phyloP scores from a whole-genome alignment of 75 land plant species.

The Cupressus sempervirens region DNA sequence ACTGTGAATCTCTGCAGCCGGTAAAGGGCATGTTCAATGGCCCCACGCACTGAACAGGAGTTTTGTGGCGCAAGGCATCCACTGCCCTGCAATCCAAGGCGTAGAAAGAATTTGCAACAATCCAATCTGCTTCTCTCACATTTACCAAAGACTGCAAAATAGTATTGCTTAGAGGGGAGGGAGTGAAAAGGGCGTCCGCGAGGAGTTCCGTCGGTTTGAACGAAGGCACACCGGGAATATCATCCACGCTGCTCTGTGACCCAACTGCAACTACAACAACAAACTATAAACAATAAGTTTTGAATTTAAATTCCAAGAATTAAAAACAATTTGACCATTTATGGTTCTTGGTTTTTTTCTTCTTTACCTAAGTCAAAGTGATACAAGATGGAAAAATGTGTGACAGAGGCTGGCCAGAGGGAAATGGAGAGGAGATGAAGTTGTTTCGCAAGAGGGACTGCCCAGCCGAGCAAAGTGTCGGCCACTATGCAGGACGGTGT shows the following conservation, averaged over 20 bases:
- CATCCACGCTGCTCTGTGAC: background rate
- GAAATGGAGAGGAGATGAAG: conserved; percentile 12
- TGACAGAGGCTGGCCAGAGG: conserved; percentile 33
- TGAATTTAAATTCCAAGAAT: background rate
- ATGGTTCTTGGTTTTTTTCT: background rate
- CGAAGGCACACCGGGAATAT: conserved; percentile 19
- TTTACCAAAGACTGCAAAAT: conserved; percentile 9
- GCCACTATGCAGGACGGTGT: conserved; percentile 28
- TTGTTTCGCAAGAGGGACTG: conserved; percentile 20
- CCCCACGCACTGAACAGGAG: conserved; percentile 13
- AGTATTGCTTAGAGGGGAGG: background rate
- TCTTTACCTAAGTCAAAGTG: background rate
- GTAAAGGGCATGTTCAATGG: conserved; percentile 12
- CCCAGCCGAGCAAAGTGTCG: conserved; percentile 40
- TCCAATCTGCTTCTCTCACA: conserved; percentile 24
- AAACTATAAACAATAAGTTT: background rate
- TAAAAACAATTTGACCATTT: background rate
- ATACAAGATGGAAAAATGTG: conserved; percentile 18
- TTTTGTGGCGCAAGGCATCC: background rate
- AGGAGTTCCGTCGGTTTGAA: conserved; percentile 7
- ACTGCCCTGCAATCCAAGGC: conserved; percentile 33
- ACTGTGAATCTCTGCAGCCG: too few relatives aligned
- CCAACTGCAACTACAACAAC: background rate
- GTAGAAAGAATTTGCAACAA: conserved; percentile 30
- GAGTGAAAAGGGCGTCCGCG: conserved; percentile 5